A percentile compares a stretch with the other conserved stretches of the same genome.
These are phyloP conservation scores for Solanum sitiens DNA, from an alignment of 257 asterid species.

Conservation along the genomic window DNA sequence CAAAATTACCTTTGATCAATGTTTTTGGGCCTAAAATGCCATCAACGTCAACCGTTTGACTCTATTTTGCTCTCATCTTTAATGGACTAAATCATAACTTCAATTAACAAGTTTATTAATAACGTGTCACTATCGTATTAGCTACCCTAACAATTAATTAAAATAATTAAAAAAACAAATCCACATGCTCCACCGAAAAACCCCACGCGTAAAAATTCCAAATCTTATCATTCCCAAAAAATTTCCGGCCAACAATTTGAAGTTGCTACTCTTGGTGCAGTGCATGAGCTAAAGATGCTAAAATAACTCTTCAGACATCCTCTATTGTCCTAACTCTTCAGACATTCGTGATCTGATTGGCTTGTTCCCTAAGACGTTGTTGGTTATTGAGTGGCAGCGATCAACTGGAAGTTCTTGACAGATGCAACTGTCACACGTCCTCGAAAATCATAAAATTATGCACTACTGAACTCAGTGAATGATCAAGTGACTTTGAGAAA, in stretches of 20 bases:
- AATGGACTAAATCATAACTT: background rate
- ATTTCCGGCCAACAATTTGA: background rate
- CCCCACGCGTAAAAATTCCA: background rate
- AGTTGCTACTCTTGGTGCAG: background rate
- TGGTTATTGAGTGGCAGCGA: conserved; percentile 42
- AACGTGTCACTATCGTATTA: background rate
- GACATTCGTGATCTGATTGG: conserved; percentile 61
- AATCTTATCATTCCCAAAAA: background rate
- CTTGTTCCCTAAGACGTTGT: conserved; percentile 29
- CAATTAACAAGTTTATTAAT: no score
- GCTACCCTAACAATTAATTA: background rate
- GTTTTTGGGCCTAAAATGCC: background rate
- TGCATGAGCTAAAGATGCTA: background rate
- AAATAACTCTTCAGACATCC: background rate
- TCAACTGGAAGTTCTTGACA: conserved; percentile 76
- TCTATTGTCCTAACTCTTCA: background rate
- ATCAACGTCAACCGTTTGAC: background rate
- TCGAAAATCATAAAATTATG: conserved; percentile 67
- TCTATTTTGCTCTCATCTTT: no score
- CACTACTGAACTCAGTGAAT: conserved; percentile 59
- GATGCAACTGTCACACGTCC: conserved; percentile 89
- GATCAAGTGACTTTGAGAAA: conserved; percentile 70
- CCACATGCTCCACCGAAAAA: background rate
- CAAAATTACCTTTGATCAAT: background rate
- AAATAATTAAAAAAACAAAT: no score